Percentiles rank a stretch among this genome's conserved stretches.
These are phyloP conservation scores for Aulographum hederae DNA, from an alignment of 2,329 filamentous ascomycete genomes.

Conservation along the genomic window DNA sequence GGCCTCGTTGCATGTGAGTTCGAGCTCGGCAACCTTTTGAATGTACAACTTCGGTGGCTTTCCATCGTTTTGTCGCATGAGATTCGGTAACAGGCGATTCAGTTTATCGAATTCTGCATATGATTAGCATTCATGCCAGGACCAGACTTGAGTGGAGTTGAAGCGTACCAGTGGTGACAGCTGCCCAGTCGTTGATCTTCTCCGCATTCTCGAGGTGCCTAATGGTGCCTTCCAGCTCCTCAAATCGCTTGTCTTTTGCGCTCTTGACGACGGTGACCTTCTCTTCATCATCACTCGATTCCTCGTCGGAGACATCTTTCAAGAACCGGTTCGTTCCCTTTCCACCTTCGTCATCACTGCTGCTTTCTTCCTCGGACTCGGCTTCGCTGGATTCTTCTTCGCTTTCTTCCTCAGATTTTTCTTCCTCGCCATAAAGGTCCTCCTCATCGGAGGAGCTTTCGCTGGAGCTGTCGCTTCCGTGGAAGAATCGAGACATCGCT, in stretches of 20 bases:
- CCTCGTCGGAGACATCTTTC: constrained; percentile 52
- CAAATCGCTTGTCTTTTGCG: constrained; percentile 91
- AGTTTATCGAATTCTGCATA: constrained; percentile 77
- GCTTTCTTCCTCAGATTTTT: constrained; percentile 20
- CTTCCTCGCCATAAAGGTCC: constrained; percentile 67
- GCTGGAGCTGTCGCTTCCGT: constrained; percentile 85
- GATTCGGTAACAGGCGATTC: constrained; percentile 55
- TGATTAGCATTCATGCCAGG: constrained; percentile 8
- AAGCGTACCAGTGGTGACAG: constrained; percentile 66
- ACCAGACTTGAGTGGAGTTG: not conserved
- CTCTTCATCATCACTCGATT: constrained; percentile 73
- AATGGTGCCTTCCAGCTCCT: constrained; percentile 82
- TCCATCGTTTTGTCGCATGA: constrained; percentile 40
- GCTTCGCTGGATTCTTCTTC: constrained; percentile 43
- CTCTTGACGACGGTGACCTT: constrained; percentile 79
- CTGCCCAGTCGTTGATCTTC: constrained; percentile 95
- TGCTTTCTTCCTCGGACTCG: constrained; percentile 31
- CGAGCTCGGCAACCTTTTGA: constrained; percentile 80
- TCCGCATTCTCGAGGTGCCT: constrained; percentile 87
- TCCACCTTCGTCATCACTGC: constrained; percentile 35
- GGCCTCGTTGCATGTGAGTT: constrained; percentile 86
- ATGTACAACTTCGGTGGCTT: constrained; percentile 82
- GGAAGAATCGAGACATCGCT: constrained; percentile 72
- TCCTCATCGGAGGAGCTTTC: constrained; percentile 92
- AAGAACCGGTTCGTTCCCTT: constrained; percentile 72